A percentile compares a stretch with the other conserved stretches of the same genome.
These are phyloP conservation scores for Kwoniella dendrophila DNA, from an alignment of 768 basidiomycete genomes.

Conservation along the genomic window DNA sequence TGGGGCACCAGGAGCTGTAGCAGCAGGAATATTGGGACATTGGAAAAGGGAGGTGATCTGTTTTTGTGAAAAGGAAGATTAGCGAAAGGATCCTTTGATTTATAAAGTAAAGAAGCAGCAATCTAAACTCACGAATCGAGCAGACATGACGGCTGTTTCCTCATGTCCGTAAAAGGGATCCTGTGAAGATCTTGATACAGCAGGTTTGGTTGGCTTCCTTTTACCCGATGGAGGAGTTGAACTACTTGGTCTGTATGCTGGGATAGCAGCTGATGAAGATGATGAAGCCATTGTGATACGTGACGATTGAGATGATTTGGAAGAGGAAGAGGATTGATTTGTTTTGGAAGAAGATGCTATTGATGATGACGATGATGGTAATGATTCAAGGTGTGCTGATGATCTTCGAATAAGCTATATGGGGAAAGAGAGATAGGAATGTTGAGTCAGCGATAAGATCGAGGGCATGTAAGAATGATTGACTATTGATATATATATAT, in stretches of 20 bases:
- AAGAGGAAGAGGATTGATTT: background rate
- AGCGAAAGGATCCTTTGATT: conserved; percentile 1
- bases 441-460: background rate
- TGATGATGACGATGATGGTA: conserved; percentile 8
- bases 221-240: conserved; percentile 45
- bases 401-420: conserved; percentile 12
- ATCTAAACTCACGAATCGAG: conserved; percentile 61
- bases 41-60: conserved; percentile 77
- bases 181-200: conserved; percentile 42
- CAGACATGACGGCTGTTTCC: conserved; percentile 67
- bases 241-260: conserved; percentile 26
- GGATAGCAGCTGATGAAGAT: conserved; percentile 18
- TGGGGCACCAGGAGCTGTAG: conserved; percentile 60
- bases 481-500: background rate
- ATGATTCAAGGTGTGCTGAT: conserved; percentile 1
- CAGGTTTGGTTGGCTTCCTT: conserved; percentile 42
- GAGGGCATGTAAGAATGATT: background rate
- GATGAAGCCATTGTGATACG: conserved; percentile 14
- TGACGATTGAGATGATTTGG: conserved; percentile 1
- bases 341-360: background rate
- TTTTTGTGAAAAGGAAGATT: background rate
- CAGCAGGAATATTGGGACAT: conserved; percentile 78
- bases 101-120: background rate
- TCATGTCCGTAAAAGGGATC: conserved; percentile 72
- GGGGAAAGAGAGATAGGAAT: background rate